A percentile compares a stretch with the other conserved stretches of the same genome.
These are phyloP conservation scores for Boletus rubescentipes DNA, from an alignment of 768 basidiomycete genomes.

Conservation along the genomic window DNA sequence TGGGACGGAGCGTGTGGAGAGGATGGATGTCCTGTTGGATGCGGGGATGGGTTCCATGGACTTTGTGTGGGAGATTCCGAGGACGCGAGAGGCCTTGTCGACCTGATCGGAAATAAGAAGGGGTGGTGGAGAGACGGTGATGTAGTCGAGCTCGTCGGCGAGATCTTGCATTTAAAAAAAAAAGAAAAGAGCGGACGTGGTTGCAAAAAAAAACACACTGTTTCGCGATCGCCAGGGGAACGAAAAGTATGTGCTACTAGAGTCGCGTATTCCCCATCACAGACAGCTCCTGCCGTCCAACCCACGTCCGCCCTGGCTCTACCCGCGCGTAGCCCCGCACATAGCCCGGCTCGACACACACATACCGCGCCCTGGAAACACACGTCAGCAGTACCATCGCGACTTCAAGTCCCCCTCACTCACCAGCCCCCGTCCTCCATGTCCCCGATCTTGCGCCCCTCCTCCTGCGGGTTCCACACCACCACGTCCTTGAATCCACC, in stretches of 20 bases:
- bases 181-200: neutral
- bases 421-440: constrained; percentile 92
- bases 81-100: constrained; percentile 77
- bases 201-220: too few species aligned
- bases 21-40: constrained; percentile 70
- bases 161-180: neutral
- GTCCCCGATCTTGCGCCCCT: constrained; percentile 74
- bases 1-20: constrained; percentile 56
- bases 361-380: constrained; percentile 64
- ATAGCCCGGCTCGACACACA: constrained; percentile 91
- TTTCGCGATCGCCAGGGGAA: too few species aligned
- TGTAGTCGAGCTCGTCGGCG: constrained; percentile 75
- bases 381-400: neutral
- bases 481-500: constrained; percentile 75
- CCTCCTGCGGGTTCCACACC: constrained; percentile 91
- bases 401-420: neutral
- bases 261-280: too few species aligned
- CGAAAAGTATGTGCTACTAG: too few species aligned
- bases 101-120: constrained; percentile 40
- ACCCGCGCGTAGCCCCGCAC: constrained; percentile 71
- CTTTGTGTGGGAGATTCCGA: constrained; percentile 70
- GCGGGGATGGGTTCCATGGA: constrained; percentile 88
- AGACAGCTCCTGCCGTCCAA: constrained; percentile 70
- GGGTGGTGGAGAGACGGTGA: constrained; percentile 49
- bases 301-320: constrained; percentile 67